Evolutionary conservation across 768 basidiomycete species (phyloP).

Genomic region (Cystofilobasidium bisporidii): DNA sequence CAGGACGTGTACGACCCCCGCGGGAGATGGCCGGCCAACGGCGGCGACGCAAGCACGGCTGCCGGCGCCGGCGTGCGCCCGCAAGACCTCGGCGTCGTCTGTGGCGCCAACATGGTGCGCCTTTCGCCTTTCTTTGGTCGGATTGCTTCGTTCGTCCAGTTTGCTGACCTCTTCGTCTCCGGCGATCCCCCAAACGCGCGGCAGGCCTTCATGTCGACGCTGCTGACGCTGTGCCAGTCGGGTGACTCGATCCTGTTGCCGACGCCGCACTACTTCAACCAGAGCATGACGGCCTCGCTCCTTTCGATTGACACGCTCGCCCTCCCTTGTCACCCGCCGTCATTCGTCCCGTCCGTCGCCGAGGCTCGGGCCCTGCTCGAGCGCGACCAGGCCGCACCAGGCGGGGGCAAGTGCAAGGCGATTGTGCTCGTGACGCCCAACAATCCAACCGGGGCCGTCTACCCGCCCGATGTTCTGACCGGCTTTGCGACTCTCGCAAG

Average conservation of each 20-base stretch:
- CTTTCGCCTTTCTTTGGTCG: slow-evolving; percentile 38
- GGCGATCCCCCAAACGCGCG: slow-evolving; percentile 58
- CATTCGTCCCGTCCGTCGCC: slow-evolving; percentile 53
- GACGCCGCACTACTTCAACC: slow-evolving; percentile 26
- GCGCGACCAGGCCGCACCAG: neutral
- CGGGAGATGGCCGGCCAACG: neutral
- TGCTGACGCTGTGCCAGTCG: slow-evolving; percentile 29
- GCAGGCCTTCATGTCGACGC: slow-evolving; percentile 33
- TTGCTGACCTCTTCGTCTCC: slow-evolving; percentile 52
- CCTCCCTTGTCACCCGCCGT: slow-evolving; percentile 44
- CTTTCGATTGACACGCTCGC: slow-evolving; percentile 54
- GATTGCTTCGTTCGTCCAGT: slow-evolving; percentile 61
- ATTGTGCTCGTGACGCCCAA: slow-evolving; percentile 65
- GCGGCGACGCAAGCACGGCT: slow-evolving; percentile 26
- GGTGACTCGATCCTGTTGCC: slow-evolving; percentile 35
- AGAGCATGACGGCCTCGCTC: slow-evolving; percentile 54
- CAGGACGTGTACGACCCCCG: slow-evolving; percentile 47
- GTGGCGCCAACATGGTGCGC: slow-evolving; percentile 26
- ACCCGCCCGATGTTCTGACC: slow-evolving; percentile 50
- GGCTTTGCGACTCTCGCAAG: slow-evolving; percentile 55
- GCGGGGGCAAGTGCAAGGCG: slow-evolving; percentile 52
- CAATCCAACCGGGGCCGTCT: slow-evolving; percentile 62
- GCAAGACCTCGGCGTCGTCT: slow-evolving; percentile 42
- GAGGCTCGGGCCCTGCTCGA: slow-evolving; percentile 48
- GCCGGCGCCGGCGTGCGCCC: slow-evolving; percentile 43